A percentile compares a stretch with the other conserved stretches of the same genome.
These are phyloP conservation scores for Talaromyces trachyspermus DNA, from an alignment of 495 filamentous ascomycete species.

Conservation along the genomic window DNA sequence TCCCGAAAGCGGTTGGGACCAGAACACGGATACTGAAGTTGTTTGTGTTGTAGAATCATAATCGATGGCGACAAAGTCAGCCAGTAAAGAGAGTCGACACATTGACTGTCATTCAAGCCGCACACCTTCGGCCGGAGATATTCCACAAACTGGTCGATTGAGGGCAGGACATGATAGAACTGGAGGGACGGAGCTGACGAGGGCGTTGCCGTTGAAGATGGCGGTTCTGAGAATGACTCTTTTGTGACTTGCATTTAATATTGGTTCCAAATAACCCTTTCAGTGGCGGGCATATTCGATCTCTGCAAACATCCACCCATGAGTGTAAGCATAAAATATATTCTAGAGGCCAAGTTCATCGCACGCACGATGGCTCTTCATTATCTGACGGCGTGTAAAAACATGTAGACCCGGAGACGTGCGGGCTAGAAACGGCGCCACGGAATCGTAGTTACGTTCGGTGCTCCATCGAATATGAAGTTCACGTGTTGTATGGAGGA, in stretches of 20 bases:
- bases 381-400: slow-evolving; percentile 51
- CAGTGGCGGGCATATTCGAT: slow-evolving; percentile 54
- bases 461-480: slow-evolving; percentile 77
- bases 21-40: slow-evolving; percentile 54
- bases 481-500: slow-evolving; percentile 62
- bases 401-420: slow-evolving; percentile 78
- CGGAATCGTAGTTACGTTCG: slow-evolving; percentile 42
- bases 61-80: slow-evolving; percentile 66
- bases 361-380: background rate
- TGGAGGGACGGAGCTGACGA: slow-evolving; percentile 58
- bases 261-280: slow-evolving; percentile 50
- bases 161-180: slow-evolving; percentile 57
- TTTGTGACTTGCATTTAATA: slow-evolving; percentile 39
- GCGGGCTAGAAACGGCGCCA: slow-evolving; percentile 65
- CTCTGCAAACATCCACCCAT: slow-evolving; percentile 29
- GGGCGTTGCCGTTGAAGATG: slow-evolving; percentile 56
- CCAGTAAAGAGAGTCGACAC: slow-evolving; percentile 37
- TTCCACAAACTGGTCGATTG: slow-evolving; percentile 44
- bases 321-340: background rate
- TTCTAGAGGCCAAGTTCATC: background rate
- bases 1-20: slow-evolving; percentile 38
- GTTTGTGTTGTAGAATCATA: slow-evolving; percentile 66
- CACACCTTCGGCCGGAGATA: slow-evolving; percentile 57
- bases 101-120: slow-evolving; percentile 23
- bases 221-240: slow-evolving; percentile 62